A percentile compares a stretch with the other conserved stretches of the same genome.
These are phyloP conservation scores for Solanum pinnatisectum DNA, from an alignment of 257 asterid genomes.

Conservation along the genomic window DNA sequence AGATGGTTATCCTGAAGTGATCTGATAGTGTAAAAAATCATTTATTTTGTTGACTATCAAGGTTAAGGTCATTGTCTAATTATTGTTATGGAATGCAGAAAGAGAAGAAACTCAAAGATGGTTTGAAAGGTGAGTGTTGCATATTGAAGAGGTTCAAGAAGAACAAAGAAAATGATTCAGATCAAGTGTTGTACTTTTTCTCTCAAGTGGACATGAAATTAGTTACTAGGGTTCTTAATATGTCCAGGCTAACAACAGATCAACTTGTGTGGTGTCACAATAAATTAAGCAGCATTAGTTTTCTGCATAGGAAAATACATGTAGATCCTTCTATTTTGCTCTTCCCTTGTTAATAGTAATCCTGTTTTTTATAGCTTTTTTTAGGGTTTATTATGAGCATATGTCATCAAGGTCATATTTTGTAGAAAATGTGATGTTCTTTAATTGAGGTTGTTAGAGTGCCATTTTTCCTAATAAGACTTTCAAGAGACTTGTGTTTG, in stretches of 20 bases:
- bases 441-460: too few species aligned
- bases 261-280: slow-evolving; percentile 71
- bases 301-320: slow-evolving; percentile 48
- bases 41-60: not conserved
- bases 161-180: slow-evolving; percentile 38
- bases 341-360: slow-evolving; percentile 53
- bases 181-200: slow-evolving; percentile 63
- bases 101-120: slow-evolving; percentile 64
- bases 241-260: slow-evolving; percentile 55
- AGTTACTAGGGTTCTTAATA: slow-evolving; percentile 63
- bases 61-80: not conserved
- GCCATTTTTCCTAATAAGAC: not conserved
- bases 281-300: slow-evolving; percentile 54
- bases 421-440: not conserved
- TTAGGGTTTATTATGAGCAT: not conserved
- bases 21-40: not conserved
- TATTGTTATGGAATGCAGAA: slow-evolving; percentile 43
- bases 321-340: slow-evolving; percentile 70
- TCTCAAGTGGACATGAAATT: slow-evolving; percentile 79
- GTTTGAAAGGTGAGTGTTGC: slow-evolving; percentile 60
- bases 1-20: not conserved
- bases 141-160: slow-evolving; percentile 44
- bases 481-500: too few species aligned
- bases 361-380: not conserved
- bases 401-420: not conserved